phyloP scores from a whole-genome alignment of 176 grass and related monocot species.

The Panicum miliaceum region DNA sequence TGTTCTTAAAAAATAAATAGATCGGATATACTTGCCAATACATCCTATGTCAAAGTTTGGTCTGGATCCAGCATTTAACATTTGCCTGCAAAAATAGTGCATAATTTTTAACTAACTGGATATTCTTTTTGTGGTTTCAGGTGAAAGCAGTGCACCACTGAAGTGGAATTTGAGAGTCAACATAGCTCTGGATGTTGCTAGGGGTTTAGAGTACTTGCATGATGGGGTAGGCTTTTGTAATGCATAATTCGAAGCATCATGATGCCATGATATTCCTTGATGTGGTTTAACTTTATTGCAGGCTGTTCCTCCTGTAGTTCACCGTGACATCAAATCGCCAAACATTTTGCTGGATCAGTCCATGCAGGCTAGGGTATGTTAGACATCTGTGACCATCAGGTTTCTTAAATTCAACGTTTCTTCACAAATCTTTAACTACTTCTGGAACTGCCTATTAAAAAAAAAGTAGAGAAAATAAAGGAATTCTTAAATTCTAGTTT shows the following conservation, averaged over 20 bases:
- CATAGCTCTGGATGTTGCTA: conserved; percentile 97
- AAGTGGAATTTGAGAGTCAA: conserved; percentile 82
- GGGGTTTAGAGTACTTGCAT: conserved; percentile 94
- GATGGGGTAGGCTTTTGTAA: conserved; percentile 73
- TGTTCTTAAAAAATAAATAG: conserved; percentile 12
- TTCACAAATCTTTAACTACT: neutral
- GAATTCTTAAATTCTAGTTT: neutral
- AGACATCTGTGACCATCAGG: conserved; percentile 14
- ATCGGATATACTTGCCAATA: neutral
- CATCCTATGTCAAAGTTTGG: conserved; percentile 2
- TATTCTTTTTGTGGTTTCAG: conserved; percentile 49
- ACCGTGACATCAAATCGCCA: conserved; percentile 90
- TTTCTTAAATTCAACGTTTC: neutral
- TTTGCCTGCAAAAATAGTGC: neutral
- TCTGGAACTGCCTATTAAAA: neutral
- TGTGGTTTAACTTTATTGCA: conserved; percentile 53
- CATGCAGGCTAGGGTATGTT: conserved; percentile 89
- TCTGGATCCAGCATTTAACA: neutral
- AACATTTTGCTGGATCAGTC: conserved; percentile 93
- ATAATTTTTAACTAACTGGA: conserved; percentile 34
- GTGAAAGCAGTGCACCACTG: conserved; percentile 64
- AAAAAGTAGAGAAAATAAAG: neutral
- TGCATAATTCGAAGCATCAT: conserved; percentile 27
- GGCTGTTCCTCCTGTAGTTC: conserved; percentile 93
- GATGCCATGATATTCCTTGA: conserved; percentile 29